Evolutionary conservation across 1,284 basidiomycete species (phyloP), one percentile per base, ranked within the genome.

Genomic region (Pterulicium gracile): DNA sequence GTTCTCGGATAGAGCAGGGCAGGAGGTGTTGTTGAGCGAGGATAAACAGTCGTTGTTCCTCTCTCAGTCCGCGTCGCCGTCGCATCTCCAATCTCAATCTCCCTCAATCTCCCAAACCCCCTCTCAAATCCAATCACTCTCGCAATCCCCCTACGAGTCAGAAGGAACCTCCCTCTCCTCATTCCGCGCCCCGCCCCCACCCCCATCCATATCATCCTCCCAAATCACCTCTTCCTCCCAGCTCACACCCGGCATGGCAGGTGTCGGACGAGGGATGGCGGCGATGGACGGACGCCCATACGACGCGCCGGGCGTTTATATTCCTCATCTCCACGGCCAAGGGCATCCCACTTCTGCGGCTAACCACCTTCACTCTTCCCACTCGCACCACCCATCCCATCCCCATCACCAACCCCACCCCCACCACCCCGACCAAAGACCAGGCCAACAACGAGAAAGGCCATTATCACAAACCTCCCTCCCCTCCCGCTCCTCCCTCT

Each of bases 211-310:
- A n/a, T n/a, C n/a, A n/a, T n/a, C n/a, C n/a, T 39, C 36, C 5
- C 36, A 39, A 18, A 39, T 39, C 5, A 39, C 36, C 36, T 39
- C 36, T 17, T 39, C 36, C 15, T 39, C 36, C 36, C n/a, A 39
- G 15, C 36, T 39, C 7, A 39, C 36, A 4, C 36, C 36, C 4
- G 36, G 36, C 19, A 39, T 39, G n/a, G 36, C 36, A 15, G 36
- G 36, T 17, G 19, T 39, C 15, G 36, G 36, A 7, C 36, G 15
- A 7, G 36, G 36, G n/a, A 13, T 39, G 4, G 36, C 36, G 4
- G 36, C 36, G 36, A 7, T 39, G 15, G 36, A 39, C 15, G 4
- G n/a, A 5, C 7, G n/a, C 4, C 36, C 36, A 7, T 39, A 39
- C 36, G 19, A 39, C 15, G n/a, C 7, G 7, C 36, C 36, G 5